Evolutionary conservation across 129 eudicot species (phyloP).

Genomic region (Heracleum sosnowskyi): DNA sequence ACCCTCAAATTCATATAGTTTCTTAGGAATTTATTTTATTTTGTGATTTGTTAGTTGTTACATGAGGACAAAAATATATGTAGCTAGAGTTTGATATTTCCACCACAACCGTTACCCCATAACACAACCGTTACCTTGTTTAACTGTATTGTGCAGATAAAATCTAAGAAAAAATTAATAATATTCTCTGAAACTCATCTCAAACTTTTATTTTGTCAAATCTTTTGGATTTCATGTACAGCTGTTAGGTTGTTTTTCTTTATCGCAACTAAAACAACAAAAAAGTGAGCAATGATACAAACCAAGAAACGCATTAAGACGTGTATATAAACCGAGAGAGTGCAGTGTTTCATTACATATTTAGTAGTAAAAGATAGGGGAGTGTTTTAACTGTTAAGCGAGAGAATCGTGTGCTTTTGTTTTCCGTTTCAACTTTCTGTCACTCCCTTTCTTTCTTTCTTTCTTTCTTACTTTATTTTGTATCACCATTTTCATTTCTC

Average conservation of each 20-base stretch:
- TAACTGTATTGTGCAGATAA: not conserved
- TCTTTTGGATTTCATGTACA: not conserved
- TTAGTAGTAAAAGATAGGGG: not conserved
- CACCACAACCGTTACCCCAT: not conserved
- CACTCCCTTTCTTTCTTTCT: not conserved
- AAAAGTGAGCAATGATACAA: not conserved
- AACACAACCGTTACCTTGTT: not conserved
- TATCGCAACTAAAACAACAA: not conserved
- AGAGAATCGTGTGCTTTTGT: not conserved
- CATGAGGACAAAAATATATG: too few species aligned
- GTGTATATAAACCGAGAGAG: not conserved
- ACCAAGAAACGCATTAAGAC: not conserved
- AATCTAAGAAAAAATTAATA: not conserved
- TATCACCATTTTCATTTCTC: not conserved
- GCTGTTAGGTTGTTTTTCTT: not conserved
- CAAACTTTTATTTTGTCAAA: not conserved
- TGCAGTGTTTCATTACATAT: not conserved
- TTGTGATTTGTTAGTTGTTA: too few species aligned
- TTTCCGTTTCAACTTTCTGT: not conserved
- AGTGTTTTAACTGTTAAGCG: not conserved
- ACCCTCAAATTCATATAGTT: too few species aligned
- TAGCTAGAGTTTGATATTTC: not conserved
- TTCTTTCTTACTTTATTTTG: too few species aligned
- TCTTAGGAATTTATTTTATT: too few species aligned
- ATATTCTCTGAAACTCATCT: not conserved